Evolutionary conservation across 2,329 filamentous ascomycete species (phyloP), one percentile per base, ranked within the genome.

Genomic region (Neoascochyta sp.): DNA sequence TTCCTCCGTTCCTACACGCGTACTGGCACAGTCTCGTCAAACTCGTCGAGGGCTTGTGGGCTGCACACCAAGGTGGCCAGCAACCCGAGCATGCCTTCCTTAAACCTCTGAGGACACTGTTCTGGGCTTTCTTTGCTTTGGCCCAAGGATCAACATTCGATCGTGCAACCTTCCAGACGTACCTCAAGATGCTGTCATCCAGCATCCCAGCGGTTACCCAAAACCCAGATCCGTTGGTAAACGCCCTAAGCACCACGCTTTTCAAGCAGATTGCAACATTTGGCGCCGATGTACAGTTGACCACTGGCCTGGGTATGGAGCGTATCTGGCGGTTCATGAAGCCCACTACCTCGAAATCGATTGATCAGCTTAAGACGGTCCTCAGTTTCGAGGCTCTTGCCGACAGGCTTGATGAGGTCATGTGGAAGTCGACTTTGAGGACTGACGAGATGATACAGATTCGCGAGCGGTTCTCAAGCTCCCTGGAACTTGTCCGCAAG

Each of bases 261-360:
- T 47, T 41, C 4, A 52, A 52, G 29, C 50, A 59, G 24, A 29
- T 58, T 6, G 43, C 41, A 19, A 62, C 36, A 3, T 90, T 94
- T 52, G 72, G 76, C 14, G 73, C 77, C 10, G 80, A 78, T 2
- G 89, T 88, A 65, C 78, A 79, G 32, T 66, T 93, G 9, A 79
- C 71, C 0, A 88, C 83, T 2, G 88, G 87, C 0, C 67, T 88
- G 9, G 81, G 78, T 44, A 92, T 93, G 84, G 84, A 92, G 53
- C 60, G 67, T 7, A 70, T 94, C 4, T 94, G 89, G 90, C 75
- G 76, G 22, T 52, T 69, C 2, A 76, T 93, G 51, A 76, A 83
- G 30, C 86, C 88, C 17, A 52, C 52, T 8, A 74, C 72, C 3
- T 66, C 75, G 2, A 51, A 50, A 8, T 64, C 54, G 7, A 41